These are phyloP conservation scores for Fusarium verticillioides DNA, from an alignment of 2,329 filamentous ascomycete species.

Conservation along the genomic window DNA sequence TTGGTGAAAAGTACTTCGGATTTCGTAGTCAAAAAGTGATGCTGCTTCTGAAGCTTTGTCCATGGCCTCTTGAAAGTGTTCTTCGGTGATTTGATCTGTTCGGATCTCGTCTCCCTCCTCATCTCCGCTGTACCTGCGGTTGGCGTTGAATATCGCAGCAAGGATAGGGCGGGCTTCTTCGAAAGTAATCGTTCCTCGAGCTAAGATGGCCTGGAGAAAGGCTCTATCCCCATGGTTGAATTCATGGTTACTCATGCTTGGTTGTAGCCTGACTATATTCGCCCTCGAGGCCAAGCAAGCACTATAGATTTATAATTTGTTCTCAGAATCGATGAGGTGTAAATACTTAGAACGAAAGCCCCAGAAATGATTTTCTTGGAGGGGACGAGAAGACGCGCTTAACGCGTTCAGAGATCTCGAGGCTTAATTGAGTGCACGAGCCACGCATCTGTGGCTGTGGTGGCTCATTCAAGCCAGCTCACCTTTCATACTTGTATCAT, in stretches of 20 bases:
- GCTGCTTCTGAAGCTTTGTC: slow-evolving; percentile 76
- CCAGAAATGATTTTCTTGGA: neutral
- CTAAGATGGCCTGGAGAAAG: slow-evolving; percentile 89
- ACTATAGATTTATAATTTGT: neutral
- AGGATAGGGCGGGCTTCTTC: slow-evolving; percentile 78
- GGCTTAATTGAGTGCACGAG: slow-evolving; percentile 26
- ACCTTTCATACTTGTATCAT: neutral
- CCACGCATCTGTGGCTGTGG: slow-evolving; percentile 5
- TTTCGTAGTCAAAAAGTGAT: slow-evolving; percentile 86
- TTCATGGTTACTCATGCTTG: slow-evolving; percentile 44
- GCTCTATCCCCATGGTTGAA: slow-evolving; percentile 79
- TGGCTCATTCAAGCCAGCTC: neutral
- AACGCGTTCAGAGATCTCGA: slow-evolving; percentile 22
- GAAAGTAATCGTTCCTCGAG: slow-evolving; percentile 80
- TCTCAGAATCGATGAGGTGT: neutral
- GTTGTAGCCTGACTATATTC: slow-evolving; percentile 38
- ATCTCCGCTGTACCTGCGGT: slow-evolving; percentile 46
- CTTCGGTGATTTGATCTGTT: slow-evolving; percentile 72
- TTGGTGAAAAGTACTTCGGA: slow-evolving; percentile 80
- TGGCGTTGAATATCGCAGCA: slow-evolving; percentile 76
- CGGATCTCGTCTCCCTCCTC: slow-evolving; percentile 53
- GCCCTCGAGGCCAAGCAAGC: neutral
- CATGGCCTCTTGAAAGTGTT: slow-evolving; percentile 76
- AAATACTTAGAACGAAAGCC: neutral
- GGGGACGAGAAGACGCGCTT: slow-evolving; percentile 24